Conservation (phyloP, 73 alveolate species). For the Blepharisma stoltei region DNA sequence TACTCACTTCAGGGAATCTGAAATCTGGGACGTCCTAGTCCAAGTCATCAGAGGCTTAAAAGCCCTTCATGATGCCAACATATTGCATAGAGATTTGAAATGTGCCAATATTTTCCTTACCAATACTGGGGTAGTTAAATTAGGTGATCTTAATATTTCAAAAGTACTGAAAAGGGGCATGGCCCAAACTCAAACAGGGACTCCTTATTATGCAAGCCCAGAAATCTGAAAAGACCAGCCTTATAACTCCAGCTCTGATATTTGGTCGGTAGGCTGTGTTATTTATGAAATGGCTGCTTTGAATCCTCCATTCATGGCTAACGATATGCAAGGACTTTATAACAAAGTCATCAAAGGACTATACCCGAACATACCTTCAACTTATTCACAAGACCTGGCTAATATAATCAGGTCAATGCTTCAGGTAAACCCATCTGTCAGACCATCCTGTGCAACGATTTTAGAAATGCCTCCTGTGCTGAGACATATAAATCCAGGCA, state of each 20-base stretch:
- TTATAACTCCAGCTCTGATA: constrained; percentile 76
- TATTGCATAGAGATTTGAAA: constrained; percentile 95
- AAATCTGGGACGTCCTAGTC: constrained; percentile 81
- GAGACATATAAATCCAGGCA: background rate
- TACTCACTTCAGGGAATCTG: constrained; percentile 59
- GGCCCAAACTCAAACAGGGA: constrained; percentile 70
- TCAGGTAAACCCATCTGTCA: constrained; percentile 14
- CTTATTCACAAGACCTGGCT: constrained; percentile 60
- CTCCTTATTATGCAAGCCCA: constrained; percentile 86
- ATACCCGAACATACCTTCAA: constrained; percentile 68
- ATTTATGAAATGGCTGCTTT: constrained; percentile 72
- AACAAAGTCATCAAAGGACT: constrained; percentile 66
- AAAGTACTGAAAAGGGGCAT: constrained; percentile 83
- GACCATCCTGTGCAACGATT: constrained; percentile 24
- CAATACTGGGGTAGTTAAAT: constrained; percentile 72
- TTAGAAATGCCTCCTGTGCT: constrained; percentile 6
- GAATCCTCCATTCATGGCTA: constrained; percentile 85
- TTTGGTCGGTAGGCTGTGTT: constrained; percentile 91
- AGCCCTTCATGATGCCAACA: constrained; percentile 82
- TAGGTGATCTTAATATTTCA: constrained; percentile 88
- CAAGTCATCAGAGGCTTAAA: constrained; percentile 81
- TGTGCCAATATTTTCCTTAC: constrained; percentile 87
- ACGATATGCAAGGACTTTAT: constrained; percentile 65
- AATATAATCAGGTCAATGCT: constrained; percentile 33
- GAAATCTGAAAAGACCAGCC: constrained; percentile 81